These are phyloP conservation scores for Candida insectalens DNA, from an alignment of 805 yeast species.

Conservation along the genomic window DNA sequence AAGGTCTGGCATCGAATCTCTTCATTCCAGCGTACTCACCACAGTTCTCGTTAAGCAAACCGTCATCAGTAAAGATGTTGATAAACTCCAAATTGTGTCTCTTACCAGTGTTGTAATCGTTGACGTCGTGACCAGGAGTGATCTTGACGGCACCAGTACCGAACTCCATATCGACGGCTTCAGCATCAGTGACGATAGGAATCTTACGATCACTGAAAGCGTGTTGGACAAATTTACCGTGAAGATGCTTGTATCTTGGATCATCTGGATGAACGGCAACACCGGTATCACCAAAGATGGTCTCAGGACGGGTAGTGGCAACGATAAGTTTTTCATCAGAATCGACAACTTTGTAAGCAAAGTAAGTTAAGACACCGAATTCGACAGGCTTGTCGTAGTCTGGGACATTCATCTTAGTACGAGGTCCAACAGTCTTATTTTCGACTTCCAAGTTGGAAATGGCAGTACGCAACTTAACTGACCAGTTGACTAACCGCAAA, in stretches of 20 bases:
- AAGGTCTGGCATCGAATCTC: conserved; percentile 87
- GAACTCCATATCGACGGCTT: conserved; percentile 97
- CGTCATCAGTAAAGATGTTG: conserved; percentile 88
- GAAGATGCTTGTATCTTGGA: conserved; percentile 84
- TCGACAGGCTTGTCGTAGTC: conserved; percentile 85
- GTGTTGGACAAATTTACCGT: conserved; percentile 85
- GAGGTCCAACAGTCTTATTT: conserved; percentile 79
- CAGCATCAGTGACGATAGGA: conserved; percentile 83
- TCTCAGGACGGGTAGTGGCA: conserved; percentile 99
- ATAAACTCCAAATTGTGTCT: conserved; percentile 83
- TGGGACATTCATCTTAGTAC: conserved; percentile 75
- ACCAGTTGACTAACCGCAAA: conserved; percentile 90
- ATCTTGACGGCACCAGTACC: conserved; percentile 99
- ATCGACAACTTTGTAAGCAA: conserved; percentile 80
- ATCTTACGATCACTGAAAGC: conserved; percentile 80
- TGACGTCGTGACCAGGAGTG: conserved; percentile 96
- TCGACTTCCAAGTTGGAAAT: conserved; percentile 94
- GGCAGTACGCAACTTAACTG: conserved; percentile 89
- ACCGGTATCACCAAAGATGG: conserved; percentile 95
- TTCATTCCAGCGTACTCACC: conserved; percentile 89
- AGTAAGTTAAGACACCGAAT: conserved; percentile 95
- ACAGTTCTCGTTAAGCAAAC: conserved; percentile 81
- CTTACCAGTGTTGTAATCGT: conserved; percentile 95
- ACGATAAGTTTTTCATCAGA: conserved; percentile 82
- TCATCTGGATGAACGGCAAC: conserved; percentile 97